Conservation (phyloP, 148 eudicot species). For the Chenopodium berlandieri region DNA sequence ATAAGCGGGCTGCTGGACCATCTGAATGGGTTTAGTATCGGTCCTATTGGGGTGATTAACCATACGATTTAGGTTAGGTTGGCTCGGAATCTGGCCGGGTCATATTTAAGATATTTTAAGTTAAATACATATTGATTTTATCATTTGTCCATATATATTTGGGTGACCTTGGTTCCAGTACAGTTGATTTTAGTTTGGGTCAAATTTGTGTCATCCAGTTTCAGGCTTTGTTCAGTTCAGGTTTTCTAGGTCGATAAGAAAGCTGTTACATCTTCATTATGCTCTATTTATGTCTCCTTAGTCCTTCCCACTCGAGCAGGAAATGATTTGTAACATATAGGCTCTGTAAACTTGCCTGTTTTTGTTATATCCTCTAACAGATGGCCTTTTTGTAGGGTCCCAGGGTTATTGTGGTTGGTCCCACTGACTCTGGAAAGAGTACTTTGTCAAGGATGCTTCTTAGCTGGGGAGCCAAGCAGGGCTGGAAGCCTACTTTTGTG, state of each 20-base stretch:
- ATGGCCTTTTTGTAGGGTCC: constrained; percentile 61
- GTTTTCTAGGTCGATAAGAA: not conserved
- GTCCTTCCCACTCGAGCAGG: not conserved
- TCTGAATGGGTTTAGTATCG: not conserved
- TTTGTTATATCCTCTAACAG: not conserved
- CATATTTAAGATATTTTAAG: no score
- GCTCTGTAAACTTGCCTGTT: not conserved
- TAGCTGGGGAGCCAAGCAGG: constrained; percentile 98
- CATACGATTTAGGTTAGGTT: no score
- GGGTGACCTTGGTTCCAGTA: no score
- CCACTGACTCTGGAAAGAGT: constrained; percentile 96
- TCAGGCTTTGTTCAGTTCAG: not conserved
- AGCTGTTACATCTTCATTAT: not conserved
- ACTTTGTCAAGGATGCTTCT: constrained; percentile 93
- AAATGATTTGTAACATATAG: not conserved
- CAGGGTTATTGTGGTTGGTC: constrained; percentile 92
- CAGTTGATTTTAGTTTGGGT: no score
- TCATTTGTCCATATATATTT: no score
- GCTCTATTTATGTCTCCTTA: not conserved
- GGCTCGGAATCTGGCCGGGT: no score
- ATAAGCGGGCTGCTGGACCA: no score
- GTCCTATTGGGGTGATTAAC: not conserved
- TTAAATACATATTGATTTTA: no score
- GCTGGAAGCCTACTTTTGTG: constrained; percentile 98
- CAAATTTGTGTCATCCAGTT: no score